Evolutionary conservation across 2,329 filamentous ascomycete species (phyloP).

Genomic region (Thermothelomyces thermophilus): DNA sequence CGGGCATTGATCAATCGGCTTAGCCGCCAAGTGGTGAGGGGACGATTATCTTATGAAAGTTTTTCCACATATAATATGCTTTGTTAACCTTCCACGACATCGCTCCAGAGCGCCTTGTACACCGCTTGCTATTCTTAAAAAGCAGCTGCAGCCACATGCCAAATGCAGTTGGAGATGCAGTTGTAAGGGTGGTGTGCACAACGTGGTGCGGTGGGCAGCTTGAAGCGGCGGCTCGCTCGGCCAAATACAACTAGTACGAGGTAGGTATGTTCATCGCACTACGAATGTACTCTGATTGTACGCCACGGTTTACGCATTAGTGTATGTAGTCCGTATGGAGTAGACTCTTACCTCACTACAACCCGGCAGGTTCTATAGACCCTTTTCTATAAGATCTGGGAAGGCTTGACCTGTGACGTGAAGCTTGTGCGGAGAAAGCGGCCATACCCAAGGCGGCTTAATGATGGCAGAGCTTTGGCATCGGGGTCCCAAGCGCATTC

Average conservation of each 20-base stretch:
- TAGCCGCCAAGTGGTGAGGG: too few species aligned
- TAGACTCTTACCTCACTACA: too few species aligned
- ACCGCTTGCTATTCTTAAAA: too few species aligned
- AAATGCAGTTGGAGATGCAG: slow-evolving; percentile 8
- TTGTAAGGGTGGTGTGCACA: slow-evolving; percentile 9
- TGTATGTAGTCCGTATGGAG: too few species aligned
- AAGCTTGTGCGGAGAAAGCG: slow-evolving; percentile 8
- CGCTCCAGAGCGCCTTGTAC: too few species aligned
- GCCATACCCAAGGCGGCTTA: slow-evolving; percentile 15
- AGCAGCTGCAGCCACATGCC: slow-evolving; percentile 6
- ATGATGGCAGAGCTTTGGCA: slow-evolving; percentile 6
- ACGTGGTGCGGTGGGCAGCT: background rate
- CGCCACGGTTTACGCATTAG: too few species aligned
- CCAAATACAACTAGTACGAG: too few species aligned
- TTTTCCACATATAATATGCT: background rate
- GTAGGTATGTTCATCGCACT: too few species aligned
- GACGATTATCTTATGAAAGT: background rate
- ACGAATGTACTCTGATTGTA: too few species aligned
- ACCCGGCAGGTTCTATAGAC: slow-evolving; percentile 2
- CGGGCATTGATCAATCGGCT: slow-evolving; percentile 3
- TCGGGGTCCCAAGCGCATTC: slow-evolving; percentile 6
- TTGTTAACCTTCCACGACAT: too few species aligned
- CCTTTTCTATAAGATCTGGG: background rate
- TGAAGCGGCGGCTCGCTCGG: slow-evolving; percentile 15
- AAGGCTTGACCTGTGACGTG: slow-evolving; percentile 1